A percentile compares a stretch with the other conserved stretches of the same genome.
Conservation (phyloP, 2,329 filamentous ascomycete species). For the Ceratocystiopsis minuta region DNA sequence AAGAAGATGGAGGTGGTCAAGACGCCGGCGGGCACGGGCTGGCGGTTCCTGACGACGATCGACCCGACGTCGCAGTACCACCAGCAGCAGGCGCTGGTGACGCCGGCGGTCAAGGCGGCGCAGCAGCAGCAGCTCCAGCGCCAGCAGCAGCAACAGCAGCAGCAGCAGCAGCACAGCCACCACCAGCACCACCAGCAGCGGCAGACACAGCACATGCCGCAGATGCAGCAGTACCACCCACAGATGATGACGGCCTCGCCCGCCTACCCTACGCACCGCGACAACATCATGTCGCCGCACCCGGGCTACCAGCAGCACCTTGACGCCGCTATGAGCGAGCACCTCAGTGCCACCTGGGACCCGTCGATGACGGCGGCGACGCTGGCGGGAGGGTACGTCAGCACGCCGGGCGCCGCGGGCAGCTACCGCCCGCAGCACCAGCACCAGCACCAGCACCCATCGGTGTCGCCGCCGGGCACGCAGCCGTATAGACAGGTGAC, state of each 20-base stretch:
- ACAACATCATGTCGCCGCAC: slow-evolving; percentile 35
- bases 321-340: slow-evolving; percentile 38
- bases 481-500: slow-evolving; percentile 7
- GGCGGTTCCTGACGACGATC: slow-evolving; percentile 43
- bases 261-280: slow-evolving; percentile 14
- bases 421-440: background rate
- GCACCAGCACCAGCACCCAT: slow-evolving; percentile 4
- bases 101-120: slow-evolving; percentile 2
- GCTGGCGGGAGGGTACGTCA: background rate
- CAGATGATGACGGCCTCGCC: slow-evolving; percentile 1
- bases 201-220: background rate
- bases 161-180: background rate
- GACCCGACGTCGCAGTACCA: slow-evolving; percentile 42
- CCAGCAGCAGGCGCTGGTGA: slow-evolving; percentile 27
- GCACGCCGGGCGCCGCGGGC: background rate
- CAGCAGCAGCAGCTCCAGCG: slow-evolving; percentile 1
- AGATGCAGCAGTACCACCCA: background rate
- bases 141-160: background rate
- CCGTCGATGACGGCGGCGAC: slow-evolving; percentile 18
- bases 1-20: slow-evolving; percentile 25
- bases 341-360: slow-evolving; percentile 21
- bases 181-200: slow-evolving; percentile 2
- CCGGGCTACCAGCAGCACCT: slow-evolving; percentile 33
- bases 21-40: slow-evolving; percentile 35
- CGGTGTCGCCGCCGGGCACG: slow-evolving; percentile 3